Evolutionary conservation across 306 rosid species (phyloP).

Genomic region (Quercus gilva): DNA sequence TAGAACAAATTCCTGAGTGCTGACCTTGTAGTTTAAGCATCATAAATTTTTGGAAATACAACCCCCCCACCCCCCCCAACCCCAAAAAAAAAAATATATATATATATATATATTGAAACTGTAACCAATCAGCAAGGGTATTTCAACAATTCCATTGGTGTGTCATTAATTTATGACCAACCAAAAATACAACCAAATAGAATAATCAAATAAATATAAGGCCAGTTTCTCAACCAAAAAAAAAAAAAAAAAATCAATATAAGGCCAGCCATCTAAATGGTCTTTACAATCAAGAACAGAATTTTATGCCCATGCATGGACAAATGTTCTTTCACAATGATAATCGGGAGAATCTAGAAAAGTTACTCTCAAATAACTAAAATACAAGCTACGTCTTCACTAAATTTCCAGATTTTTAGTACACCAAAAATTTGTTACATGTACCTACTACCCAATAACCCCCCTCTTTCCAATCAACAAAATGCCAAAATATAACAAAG

Average conservation of each 20-base stretch:
- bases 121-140: slow-evolving; percentile 9
- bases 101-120: background rate
- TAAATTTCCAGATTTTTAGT: background rate
- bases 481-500: background rate
- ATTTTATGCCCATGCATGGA: background rate
- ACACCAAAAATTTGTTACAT: background rate
- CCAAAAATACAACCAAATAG: background rate
- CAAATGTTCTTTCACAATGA: slow-evolving; percentile 15
- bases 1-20: background rate
- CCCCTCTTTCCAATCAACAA: background rate
- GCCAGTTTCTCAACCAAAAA: background rate
- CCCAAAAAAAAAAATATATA: background rate
- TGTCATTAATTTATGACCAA: slow-evolving; percentile 1
- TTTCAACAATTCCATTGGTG: background rate
- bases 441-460: background rate
- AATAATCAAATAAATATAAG: slow-evolving; percentile 6
- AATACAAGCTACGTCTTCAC: background rate
- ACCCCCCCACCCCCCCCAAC: too few relatives aligned
- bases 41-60: background rate
- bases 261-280: slow-evolving; percentile 17
- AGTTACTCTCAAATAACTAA: background rate
- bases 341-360: background rate
- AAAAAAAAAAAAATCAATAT: background rate
- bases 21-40: background rate
- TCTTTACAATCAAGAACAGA: slow-evolving; percentile 4